Conservation (phyloP, 1,139 yeast species). For the Lodderomyces margitis region DNA sequence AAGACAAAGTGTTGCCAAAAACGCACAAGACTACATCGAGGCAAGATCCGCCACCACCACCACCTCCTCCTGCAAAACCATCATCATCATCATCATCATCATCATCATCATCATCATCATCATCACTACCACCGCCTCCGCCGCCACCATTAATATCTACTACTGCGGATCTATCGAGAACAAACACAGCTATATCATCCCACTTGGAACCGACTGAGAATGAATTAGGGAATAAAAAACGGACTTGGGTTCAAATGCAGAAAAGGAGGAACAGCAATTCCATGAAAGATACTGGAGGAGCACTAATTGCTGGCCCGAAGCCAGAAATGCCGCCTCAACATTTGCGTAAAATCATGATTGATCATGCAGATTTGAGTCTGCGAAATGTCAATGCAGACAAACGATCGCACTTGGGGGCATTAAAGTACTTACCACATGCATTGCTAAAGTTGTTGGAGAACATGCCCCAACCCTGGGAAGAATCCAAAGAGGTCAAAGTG, state of each 20-base stretch:
- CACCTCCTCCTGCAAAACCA: constrained; percentile 5
- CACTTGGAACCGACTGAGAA: constrained; percentile 7
- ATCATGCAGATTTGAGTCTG: constrained; percentile 84
- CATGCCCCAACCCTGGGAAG: constrained; percentile 99
- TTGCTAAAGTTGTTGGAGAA: constrained; percentile 83
- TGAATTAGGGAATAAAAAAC: constrained; percentile 43
- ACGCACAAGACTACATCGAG: neutral
- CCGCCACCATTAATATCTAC: constrained; percentile 16
- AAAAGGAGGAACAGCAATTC: constrained; percentile 44
- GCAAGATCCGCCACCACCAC: constrained; percentile 13
- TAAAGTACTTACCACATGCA: constrained; percentile 96
- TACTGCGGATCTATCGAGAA: neutral
- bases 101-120: neutral
- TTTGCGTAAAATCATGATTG: constrained; percentile 76
- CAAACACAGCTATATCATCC: neutral
- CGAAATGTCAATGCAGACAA: constrained; percentile 83
- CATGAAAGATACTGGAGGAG: neutral
- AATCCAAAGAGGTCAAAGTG: constrained; percentile 78
- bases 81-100: constrained; percentile 1
- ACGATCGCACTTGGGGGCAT: constrained; percentile 83
- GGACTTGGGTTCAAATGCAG: constrained; percentile 67
- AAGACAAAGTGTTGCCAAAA: neutral
- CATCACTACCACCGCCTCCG: constrained; percentile 15
- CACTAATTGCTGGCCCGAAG: constrained; percentile 25
- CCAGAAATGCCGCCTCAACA: constrained; percentile 85